Evolutionary conservation across 164 flowering plant species (phyloP).

Genomic region (Macadamia integrifolia): DNA sequence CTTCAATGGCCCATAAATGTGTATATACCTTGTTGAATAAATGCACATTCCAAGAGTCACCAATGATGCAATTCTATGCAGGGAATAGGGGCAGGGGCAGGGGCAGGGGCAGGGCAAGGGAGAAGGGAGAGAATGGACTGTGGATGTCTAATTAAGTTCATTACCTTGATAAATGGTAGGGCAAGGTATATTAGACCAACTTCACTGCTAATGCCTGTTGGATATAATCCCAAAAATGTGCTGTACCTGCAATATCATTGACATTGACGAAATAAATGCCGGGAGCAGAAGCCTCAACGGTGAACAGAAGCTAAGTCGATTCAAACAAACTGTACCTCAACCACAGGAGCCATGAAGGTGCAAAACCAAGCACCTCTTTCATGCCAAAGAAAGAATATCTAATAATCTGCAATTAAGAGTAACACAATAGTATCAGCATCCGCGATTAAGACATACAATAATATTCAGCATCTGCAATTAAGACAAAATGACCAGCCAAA

Average conservation of each 20-base stretch:
- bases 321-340: slow-evolving; percentile 53
- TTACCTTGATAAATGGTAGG: slow-evolving; percentile 78
- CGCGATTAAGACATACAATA: too few species aligned
- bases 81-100: background rate
- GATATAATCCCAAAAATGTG: slow-evolving; percentile 77
- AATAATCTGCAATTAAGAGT: slow-evolving; percentile 49
- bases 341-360: slow-evolving; percentile 93
- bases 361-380: slow-evolving; percentile 79
- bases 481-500: background rate
- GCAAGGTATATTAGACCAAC: slow-evolving; percentile 77
- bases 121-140: background rate
- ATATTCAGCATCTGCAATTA: background rate
- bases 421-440: background rate
- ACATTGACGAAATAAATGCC: slow-evolving; percentile 9
- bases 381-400: slow-evolving; percentile 85
- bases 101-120: background rate
- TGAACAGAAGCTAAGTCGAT: background rate
- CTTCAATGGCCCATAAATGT: too few species aligned
- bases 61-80: background rate
- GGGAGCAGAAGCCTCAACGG: background rate
- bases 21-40: too few species aligned
- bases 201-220: slow-evolving; percentile 84
- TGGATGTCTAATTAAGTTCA: background rate
- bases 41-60: too few species aligned
- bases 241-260: slow-evolving; percentile 66